A percentile compares a stretch with the other conserved stretches of the same genome.
Evolutionary conservation across 2,329 filamentous ascomycete species (phyloP).

Genomic region (Tothia fuscella): DNA sequence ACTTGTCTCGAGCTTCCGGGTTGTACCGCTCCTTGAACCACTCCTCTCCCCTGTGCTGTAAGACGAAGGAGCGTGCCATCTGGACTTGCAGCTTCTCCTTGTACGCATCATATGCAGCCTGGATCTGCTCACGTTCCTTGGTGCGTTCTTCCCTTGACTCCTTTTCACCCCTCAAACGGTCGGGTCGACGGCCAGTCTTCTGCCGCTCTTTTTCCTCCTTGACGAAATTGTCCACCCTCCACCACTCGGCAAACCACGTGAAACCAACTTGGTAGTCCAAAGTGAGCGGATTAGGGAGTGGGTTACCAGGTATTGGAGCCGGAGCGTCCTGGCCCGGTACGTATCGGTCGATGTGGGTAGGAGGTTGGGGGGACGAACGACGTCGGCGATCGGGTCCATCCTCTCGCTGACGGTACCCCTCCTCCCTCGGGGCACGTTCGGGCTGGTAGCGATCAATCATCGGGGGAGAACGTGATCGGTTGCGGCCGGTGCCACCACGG

Average conservation of each 20-base stretch:
- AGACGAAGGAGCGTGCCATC: constrained; percentile 83
- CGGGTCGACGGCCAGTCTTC: constrained; percentile 55
- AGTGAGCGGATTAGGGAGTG: constrained; percentile 58
- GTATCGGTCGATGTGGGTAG: constrained; percentile 72
- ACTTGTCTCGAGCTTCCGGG: constrained; percentile 62
- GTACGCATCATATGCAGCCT: constrained; percentile 54
- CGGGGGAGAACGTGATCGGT: constrained; percentile 59
- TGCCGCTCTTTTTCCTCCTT: constrained; percentile 68
- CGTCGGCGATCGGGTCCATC: constrained; percentile 41
- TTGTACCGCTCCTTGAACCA: constrained; percentile 97
- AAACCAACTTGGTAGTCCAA: constrained; percentile 73
- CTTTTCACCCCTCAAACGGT: constrained; percentile 49
- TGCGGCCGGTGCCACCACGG: no score
- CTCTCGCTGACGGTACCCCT: constrained; percentile 52
- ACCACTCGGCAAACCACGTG: constrained; percentile 79
- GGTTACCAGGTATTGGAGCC: constrained; percentile 46
- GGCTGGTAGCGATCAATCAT: constrained; percentile 69
- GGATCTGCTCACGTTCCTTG: constrained; percentile 67
- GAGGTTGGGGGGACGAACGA: constrained; percentile 45
- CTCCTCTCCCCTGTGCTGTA: constrained; percentile 86
- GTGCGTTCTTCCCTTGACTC: constrained; percentile 63
- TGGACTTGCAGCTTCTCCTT: constrained; percentile 53
- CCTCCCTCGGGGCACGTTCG: constrained; percentile 51
- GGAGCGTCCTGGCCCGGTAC: constrained; percentile 59
- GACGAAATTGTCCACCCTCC: constrained; percentile 69